phyloP scores from a whole-genome alignment of 148 eudicot genomes.

The Camellia japonica region DNA sequence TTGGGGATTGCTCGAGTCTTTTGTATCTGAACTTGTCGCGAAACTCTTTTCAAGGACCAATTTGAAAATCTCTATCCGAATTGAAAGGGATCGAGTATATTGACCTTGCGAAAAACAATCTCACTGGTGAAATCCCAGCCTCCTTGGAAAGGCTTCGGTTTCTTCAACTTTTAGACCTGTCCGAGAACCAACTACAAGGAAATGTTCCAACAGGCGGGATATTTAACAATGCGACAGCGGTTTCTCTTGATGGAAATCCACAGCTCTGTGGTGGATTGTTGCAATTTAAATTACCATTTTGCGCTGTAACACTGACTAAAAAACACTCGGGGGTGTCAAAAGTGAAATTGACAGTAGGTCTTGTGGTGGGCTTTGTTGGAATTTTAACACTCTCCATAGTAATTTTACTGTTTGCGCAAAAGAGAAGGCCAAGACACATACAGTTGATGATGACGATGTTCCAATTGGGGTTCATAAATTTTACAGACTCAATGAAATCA shows the following conservation, averaged over 20 bases:
- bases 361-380: slow-evolving; percentile 9
- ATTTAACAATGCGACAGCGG: slow-evolving; percentile 14
- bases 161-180: slow-evolving; percentile 21
- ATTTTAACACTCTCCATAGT: not conserved
- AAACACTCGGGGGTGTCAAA: not conserved
- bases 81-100: slow-evolving; percentile 17
- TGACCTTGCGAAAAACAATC: slow-evolving; percentile 23
- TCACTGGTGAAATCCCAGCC: slow-evolving; percentile 26
- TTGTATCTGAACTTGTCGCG: slow-evolving; percentile 14
- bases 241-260: slow-evolving; percentile 23
- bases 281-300: slow-evolving; percentile 10
- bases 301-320: not conserved
- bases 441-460: not conserved
- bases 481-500: slow-evolving; percentile 13
- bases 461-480: not conserved
- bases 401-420: not conserved
- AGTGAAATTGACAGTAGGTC: slow-evolving; percentile 14
- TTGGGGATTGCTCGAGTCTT: slow-evolving; percentile 26
- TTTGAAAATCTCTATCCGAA: slow-evolving; percentile 12
- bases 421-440: not conserved
- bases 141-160: slow-evolving; percentile 16
- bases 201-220: slow-evolving; percentile 24
- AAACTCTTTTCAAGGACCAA: slow-evolving; percentile 20
- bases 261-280: slow-evolving; percentile 27
- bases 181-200: slow-evolving; percentile 27